phyloP scores from a whole-genome alignment of 2,329 filamentous ascomycete genomes.

The Fusarium sp. region DNA sequence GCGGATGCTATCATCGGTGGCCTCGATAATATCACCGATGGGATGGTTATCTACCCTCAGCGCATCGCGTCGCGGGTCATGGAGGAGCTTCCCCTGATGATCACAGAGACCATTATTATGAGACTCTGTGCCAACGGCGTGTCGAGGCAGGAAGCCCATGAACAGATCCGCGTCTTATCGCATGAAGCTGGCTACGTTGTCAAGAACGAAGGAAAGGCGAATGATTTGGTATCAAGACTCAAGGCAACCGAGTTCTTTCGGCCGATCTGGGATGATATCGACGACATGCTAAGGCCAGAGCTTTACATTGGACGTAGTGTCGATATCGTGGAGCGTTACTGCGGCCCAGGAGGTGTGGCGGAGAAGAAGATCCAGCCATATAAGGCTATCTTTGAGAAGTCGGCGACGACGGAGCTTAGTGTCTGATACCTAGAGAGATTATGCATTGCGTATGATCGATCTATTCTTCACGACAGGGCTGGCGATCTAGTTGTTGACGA shows the following conservation, averaged over 20 bases:
- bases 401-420: no score
- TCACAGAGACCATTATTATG: constrained; percentile 5
- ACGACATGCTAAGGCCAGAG: constrained; percentile 76
- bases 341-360: constrained; percentile 57
- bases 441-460: no score
- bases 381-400: no score
- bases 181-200: constrained; percentile 1
- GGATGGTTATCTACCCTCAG: constrained; percentile 1
- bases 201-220: constrained; percentile 73
- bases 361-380: no score
- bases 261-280: constrained; percentile 78
- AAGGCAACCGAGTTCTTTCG: constrained; percentile 81
- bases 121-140: not conserved
- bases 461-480: no score
- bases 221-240: constrained; percentile 88
- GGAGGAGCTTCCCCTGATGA: constrained; percentile 1
- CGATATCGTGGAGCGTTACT: constrained; percentile 63
- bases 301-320: constrained; percentile 64
- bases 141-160: not conserved
- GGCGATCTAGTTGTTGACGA: no score
- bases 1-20: not conserved
- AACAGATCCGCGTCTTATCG: not conserved
- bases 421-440: no score
- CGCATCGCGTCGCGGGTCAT: not conserved
- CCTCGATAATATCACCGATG: not conserved